Evolutionary conservation across 208 protist species (phyloP), one percentile per base, ranked within the genome.

Genomic region (Balamuthia mandrillaris): DNA sequence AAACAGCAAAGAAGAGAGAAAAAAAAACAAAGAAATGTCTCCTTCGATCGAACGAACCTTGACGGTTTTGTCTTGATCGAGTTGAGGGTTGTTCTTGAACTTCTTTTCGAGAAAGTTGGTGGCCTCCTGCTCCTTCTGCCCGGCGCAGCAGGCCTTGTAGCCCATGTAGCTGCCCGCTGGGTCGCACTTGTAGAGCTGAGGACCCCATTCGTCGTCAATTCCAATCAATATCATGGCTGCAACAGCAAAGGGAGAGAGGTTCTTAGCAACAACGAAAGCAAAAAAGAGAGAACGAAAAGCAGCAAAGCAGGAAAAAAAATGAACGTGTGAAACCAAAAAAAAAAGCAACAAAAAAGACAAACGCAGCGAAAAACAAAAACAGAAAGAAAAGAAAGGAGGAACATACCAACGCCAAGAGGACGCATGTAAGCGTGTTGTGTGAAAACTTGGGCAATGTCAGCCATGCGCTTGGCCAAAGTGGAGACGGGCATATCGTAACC

Each of bases 381-480:
- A 4, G 10, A 41, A 61, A 33, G 16, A 81, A 10, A 61, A 63
- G 54, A 5, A 24, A 21, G 68, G 37, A 54, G 10, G 35, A 4
- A 89, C 77, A 44, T 85, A 92, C 84, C 87, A 29, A 97, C 95
- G 44, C 96, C 96, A 90, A 97, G 94, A 45, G 96, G 95, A 37
- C 96, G 95, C 78, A 98, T 91, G 31, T 94, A 96, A n/a, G 96
- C 96, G 66, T 98, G 95, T 92, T 99, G 98, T 16, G 98, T 99
- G 86, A 96, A 97, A 60, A 99, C 91, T 93, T 88, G 98, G 27
- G 95, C 94, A 85, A 96, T 91, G 90, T 99, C 97, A 10, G 96
- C 97, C 63, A 99, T 90, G 12, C 96, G 94, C 91, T 98, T 98
- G 37, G 98, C 98, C 16, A 99, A 81, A 31, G 96, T 91, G 79